Percentiles rank a stretch among this genome's conserved stretches.
Conservation (phyloP, 2,329 filamentous ascomycete species). For the Thielaviopsis euricoi region DNA sequence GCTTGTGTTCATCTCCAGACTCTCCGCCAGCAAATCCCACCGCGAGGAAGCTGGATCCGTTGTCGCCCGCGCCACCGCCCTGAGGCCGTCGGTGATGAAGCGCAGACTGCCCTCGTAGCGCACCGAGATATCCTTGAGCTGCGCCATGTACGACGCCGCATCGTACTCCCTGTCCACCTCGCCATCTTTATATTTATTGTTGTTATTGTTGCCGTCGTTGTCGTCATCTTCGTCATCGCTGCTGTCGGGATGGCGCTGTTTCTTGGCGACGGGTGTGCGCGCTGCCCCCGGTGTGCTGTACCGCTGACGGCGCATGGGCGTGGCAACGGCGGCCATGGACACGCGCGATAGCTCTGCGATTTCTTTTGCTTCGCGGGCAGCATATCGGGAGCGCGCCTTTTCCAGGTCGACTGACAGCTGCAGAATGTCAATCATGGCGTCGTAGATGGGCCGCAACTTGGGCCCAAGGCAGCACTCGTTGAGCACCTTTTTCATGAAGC, state of each 20-base stretch:
- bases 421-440: conserved; percentile 57
- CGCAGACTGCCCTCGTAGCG: conserved; percentile 49
- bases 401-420: conserved; percentile 58
- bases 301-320: conserved; percentile 16
- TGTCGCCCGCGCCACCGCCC: conserved; percentile 58
- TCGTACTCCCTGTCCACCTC: conserved; percentile 19
- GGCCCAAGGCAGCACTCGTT: conserved; percentile 53
- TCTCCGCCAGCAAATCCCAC: conserved; percentile 73
- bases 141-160: conserved; percentile 30
- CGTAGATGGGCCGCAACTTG: conserved; percentile 52
- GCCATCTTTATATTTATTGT: conserved; percentile 19
- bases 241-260: conserved; percentile 10
- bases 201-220: no score
- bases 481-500: conserved; percentile 45
- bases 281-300: background rate
- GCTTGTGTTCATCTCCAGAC: conserved; percentile 38
- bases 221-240: conserved; percentile 19
- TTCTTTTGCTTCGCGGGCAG: conserved; percentile 22
- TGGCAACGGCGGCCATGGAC: conserved; percentile 20
- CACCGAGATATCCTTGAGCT: conserved; percentile 37
- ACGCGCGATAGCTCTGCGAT: conserved; percentile 24
- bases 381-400: conserved; percentile 32
- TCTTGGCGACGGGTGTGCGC: conserved; percentile 5
- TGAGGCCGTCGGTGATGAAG: conserved; percentile 58
- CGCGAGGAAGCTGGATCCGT: conserved; percentile 40